Evolutionary conservation across 2,329 filamentous ascomycete species (phyloP), one percentile per base, ranked within the genome.

Genomic region (Fusarium sp.): DNA sequence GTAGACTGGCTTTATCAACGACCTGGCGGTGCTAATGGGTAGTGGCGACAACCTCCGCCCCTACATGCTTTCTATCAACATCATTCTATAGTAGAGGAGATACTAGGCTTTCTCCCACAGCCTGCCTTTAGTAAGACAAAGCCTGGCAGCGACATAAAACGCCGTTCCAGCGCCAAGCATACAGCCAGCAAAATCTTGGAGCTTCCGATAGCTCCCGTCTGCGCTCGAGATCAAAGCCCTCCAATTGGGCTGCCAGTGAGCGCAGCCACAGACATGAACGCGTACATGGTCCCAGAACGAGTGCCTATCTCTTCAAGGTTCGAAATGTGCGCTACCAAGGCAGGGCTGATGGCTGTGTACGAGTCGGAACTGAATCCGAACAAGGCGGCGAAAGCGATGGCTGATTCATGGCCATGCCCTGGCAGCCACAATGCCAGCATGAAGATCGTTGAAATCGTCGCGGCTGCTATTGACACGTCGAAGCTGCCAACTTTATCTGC

Each of bases 151-250:
- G 2, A 28, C 2, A 2, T 40, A 54, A 3, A 28, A 28, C 3
- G 6, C 23, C 9, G 19, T 53, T 9, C 50, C 50, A 9, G 33
- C 0, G 6, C 1, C 23, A 9, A 53, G 2, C 50, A 53, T 53
- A 2, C 50, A 38, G 5, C 50, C 33, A 28, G 50, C 33, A 16
- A 53, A 53, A 12, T 28, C 23, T 16, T 53, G 50, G 3, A 53
- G 33, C 33, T 53, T 53, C 50, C 50, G 38, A 38, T 53, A 53
- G 19, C 50, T 53, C 13, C 50, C 50, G 2, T n/a, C 33, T 9
- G 50, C 50, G 2, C 33, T 53, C 3, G 33, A 53, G 3, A 53
- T 53, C 23, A 53, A 9, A n/a, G 50, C 50, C 50, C 50, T 0
- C 33, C 50, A 5, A 53, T 53, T 0, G 33, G 50, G 7, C 50